These are phyloP conservation scores for Colletotrichum brevisporum DNA, from an alignment of 2,329 filamentous ascomycete genomes.

Conservation along the genomic window DNA sequence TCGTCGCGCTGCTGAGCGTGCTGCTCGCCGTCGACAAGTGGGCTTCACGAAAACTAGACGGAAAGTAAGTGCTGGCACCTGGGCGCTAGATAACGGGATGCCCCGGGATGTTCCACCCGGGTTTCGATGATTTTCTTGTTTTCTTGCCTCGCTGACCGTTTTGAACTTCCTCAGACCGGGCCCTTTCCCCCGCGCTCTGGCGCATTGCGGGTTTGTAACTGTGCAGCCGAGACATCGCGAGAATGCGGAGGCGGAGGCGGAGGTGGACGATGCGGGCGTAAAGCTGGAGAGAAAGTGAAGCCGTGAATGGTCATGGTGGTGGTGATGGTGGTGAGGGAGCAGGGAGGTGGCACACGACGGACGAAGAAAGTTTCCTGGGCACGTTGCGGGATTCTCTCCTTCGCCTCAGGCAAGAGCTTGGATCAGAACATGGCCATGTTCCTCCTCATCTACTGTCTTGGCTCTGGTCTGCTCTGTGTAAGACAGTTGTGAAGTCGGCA, in stretches of 20 bases:
- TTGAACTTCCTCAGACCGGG: conserved; percentile 29
- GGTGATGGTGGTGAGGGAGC: too few relatives aligned
- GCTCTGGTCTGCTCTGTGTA: too few relatives aligned
- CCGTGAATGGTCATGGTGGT: neutral
- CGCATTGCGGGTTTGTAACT: conserved; percentile 29
- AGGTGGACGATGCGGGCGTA: conserved; percentile 11
- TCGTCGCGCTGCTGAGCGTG: conserved; percentile 3
- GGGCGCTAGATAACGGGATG: conserved; percentile 20
- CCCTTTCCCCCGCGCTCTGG: conserved; percentile 32
- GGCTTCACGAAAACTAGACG: conserved; percentile 39
- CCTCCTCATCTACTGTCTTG: too few relatives aligned
- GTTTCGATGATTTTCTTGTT: conserved; percentile 15
- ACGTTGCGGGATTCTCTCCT: conserved; percentile 13
- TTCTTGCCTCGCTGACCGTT: conserved; percentile 16
- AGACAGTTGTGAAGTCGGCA: neutral
- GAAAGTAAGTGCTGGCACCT: conserved; percentile 23
- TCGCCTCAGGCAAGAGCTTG: neutral
- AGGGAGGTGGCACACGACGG: neutral
- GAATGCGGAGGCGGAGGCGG: conserved; percentile 24
- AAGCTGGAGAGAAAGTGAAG: conserved; percentile 25
- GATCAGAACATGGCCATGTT: neutral
- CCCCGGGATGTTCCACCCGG: conserved; percentile 1
- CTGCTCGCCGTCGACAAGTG: conserved; percentile 37
- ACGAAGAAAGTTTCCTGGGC: conserved; percentile 20
- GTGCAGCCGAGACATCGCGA: conserved; percentile 24